phyloP scores from a whole-genome alignment of 2,329 filamentous ascomycete genomes.

The Fusarium virguliforme region DNA sequence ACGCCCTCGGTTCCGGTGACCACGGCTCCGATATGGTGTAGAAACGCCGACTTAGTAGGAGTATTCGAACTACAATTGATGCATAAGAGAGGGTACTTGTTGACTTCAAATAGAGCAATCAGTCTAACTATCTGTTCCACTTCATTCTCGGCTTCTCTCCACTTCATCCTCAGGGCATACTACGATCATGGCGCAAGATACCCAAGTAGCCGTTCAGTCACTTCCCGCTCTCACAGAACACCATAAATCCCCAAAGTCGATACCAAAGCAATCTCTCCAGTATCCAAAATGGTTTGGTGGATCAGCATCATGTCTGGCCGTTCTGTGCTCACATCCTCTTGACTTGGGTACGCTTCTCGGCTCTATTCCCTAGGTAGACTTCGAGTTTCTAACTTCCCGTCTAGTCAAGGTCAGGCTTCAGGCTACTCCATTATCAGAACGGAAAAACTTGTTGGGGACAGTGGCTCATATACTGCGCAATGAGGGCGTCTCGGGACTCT shows the following conservation, averaged over 20 bases:
- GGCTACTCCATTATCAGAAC: slow-evolving; percentile 16
- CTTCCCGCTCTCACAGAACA: neutral
- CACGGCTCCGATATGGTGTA: slow-evolving; percentile 11
- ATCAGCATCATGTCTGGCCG: slow-evolving; percentile 35
- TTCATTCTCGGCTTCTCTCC: neutral
- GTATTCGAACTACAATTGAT: neutral
- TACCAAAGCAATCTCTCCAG: slow-evolving; percentile 3
- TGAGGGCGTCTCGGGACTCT: slow-evolving; percentile 25
- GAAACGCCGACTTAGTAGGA: neutral
- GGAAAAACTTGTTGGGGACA: slow-evolving; percentile 22
- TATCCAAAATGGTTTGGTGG: slow-evolving; percentile 39
- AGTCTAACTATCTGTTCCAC: neutral
- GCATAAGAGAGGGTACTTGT: neutral
- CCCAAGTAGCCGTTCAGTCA: neutral
- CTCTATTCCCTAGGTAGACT: neutral
- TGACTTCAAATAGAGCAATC: neutral
- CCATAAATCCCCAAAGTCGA: neutral
- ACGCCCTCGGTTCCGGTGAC: slow-evolving; percentile 6
- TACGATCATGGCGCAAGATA: neutral
- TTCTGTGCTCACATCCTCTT: slow-evolving; percentile 33
- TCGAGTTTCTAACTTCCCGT: neutral
- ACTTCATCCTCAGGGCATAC: neutral
- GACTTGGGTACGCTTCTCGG: slow-evolving; percentile 20
- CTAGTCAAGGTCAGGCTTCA: slow-evolving; percentile 36
- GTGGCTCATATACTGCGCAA: slow-evolving; percentile 20